Conservation (phyloP, 2,329 filamentous ascomycete species). For the Fusarium buxicola region DNA sequence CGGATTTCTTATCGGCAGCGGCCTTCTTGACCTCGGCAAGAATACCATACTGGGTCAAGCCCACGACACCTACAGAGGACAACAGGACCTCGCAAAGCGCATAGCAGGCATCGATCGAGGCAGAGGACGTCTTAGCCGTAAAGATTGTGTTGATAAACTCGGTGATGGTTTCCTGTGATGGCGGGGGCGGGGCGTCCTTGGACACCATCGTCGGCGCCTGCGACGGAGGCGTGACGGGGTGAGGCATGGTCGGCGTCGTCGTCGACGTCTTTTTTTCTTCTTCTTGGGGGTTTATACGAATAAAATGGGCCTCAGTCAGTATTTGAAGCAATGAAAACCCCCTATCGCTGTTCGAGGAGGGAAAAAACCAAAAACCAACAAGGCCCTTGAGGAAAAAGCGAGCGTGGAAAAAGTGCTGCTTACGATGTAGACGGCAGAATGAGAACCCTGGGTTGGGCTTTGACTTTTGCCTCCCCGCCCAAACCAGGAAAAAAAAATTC, state of each 20-base stretch:
- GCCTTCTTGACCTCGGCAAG: constrained; percentile 74
- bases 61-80: constrained; percentile 64
- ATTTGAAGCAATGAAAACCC: constrained; percentile 2
- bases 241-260: constrained; percentile 56
- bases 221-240: constrained; percentile 60
- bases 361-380: constrained; percentile 40
- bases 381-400: constrained; percentile 42
- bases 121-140: constrained; percentile 73
- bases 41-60: constrained; percentile 65
- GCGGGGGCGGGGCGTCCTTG: constrained; percentile 64
- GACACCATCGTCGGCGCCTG: constrained; percentile 56
- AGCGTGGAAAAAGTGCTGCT: constrained; percentile 41
- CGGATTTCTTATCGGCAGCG: constrained; percentile 93
- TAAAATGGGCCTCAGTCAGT: constrained; percentile 38
- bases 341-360: constrained; percentile 16
- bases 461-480: constrained; percentile 2
- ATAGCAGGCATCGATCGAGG: constrained; percentile 74
- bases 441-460: constrained; percentile 34
- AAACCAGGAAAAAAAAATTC: constrained; percentile 31
- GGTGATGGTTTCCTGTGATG: constrained; percentile 73
- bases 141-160: constrained; percentile 76
- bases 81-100: constrained; percentile 69
- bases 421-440: constrained; percentile 32
- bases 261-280: constrained; percentile 16
- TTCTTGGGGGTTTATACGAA: constrained; percentile 1